Base-by-base conservation (phyloP, 768 basidiomycete species). In the Hygrocybe coccinea region DNA sequence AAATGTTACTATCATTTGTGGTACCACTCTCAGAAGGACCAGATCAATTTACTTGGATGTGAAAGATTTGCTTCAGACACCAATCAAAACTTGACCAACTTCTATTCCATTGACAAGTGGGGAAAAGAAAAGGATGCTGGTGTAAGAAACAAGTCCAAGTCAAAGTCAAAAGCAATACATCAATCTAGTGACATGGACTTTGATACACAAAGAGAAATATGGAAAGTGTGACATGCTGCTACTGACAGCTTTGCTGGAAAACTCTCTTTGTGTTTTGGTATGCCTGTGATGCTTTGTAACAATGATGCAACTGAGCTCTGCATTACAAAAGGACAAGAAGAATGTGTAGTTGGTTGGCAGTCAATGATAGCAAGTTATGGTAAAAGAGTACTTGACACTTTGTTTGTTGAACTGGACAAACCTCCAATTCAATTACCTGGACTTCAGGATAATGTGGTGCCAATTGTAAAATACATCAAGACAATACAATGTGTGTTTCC, bases 241-340 rank as follows among this genome's bases (percentile, higher is more conserved):
- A 62, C 65, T 54, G 65, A 65, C 7, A 58, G 62, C 29, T 50
- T 68, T 21, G 63, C 70, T 12, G 69, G 66, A 21, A 63, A 65
- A 34, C 54, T 76, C 1, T 52, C 59, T 6, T 41, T 71, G 19
- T 71, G 69, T 56, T 17, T 66, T 14, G 71, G 69, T 1, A 58
- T 71, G 47, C 74, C 75, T 17, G 59, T 73, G 0, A 67, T 71
- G 53, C 65, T 73, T 9, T 47, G 62, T 14, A 43, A 62, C 37
- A 74, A 74, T 60, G 55, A 56, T 48, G 70, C 72, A 3, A 29
- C 29, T 29, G 29, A 29, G 8, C 29, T 29, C 29, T 29, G 29
- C 29, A 29, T 29, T 29, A 2, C 70, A 5, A 68, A 67, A 43
- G 69, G 70, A 1, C 68, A 69, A 52, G 67, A 70, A 50, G 71